Evolutionary conservation across 805 yeast species (phyloP), one percentile per base, ranked within the genome.

Genomic region (Saturnispora diversa): DNA sequence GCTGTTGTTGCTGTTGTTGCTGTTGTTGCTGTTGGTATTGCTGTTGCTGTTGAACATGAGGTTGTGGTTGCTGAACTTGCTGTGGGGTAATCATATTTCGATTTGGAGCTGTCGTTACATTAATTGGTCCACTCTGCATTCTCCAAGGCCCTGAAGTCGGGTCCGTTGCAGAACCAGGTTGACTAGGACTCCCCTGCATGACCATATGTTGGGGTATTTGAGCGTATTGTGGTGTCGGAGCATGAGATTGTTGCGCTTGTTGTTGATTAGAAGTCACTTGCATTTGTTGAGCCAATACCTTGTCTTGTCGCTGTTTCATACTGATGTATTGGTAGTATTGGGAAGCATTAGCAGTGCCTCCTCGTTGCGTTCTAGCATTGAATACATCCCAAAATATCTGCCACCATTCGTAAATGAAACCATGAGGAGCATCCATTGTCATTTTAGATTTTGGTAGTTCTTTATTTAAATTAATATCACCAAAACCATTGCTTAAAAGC

Each of bases 371-470:
- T 50, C 86, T 71, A 3, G 94, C 94, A 53, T 83, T 83, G 60
- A 81, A 84, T 22, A 86, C 79, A 56, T 87, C 96, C 96, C 96
- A 88, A 57, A 87, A 88, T 13, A 88, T 77, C 65, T 78, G 86
- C 96, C 96, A 87, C 97, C 97, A 87, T 58, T 88, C 97, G 53
- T 75, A 80, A 19, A 87, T 63, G 53, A 85, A 87, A 6, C 95
- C 92, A 51, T 80, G 84, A 1, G 94, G 92, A 2, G 94, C 81
- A 54, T 86, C 92, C 71, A 83, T 74, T 9, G 77, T 65, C 53
- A 79, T 68, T 17, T 65, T 62, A 26, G 75, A 55, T 12, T 65
- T 64, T 1, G 81, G 76, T 7, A 76, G 55, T 37, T 69, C 72
- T 8, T 28, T 10, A 19, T 42, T 46, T 6, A n/a, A 9, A 16